Evolutionary conservation across 176 grass and related monocot genomes (phyloP), one percentile per base, ranked within the genome.

Genomic region (Cymbopogon citratus): DNA sequence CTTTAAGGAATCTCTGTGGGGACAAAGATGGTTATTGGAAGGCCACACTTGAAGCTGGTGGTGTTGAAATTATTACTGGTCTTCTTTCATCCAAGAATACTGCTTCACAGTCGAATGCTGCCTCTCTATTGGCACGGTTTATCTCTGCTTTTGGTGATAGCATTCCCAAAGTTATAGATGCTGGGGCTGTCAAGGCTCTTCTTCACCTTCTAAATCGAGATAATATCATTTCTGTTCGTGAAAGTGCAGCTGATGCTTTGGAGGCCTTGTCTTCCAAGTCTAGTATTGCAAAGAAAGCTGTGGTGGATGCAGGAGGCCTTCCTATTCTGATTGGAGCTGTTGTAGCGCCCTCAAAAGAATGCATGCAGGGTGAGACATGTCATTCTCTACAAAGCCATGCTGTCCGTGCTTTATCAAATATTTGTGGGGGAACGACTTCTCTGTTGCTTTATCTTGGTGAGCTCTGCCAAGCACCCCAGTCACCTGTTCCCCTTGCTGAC

Each of bases 181-280:
- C 88, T n/a, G 92, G 95, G 56, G 90, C 95, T 45, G 46, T 98
- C 62, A 98, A 92, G 78, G 92, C 88, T 28, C 86, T 98, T 19
- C 89, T 98, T 80, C 86, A 88, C 72, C 90, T 98, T 78, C 75
- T 98, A 66, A 88, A 94, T 71, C 77, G 61, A 76, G 92, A 94
- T 19, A 94, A 98, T 81, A 84, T 93, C 81, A 98, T 94, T 87
- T 92, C 90, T 60, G 90, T 94, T 60, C 88, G 92, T 38, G 92
- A 91, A 80, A 94, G 95, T 89, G 95, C 92, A 10, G 95, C 90
- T 82, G 95, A 98, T 93, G 95, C 95, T 90, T 91, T 94, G 79
- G 92, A 98, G 83, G 92, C 91, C 51, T 70, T 98, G 29, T 93
- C 92, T 71, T 97, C 83, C 45, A 98, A 93, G 69, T 98, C 95